Conservation (phyloP, 2,329 filamentous ascomycete genomes). For the Didymellaceae sp. region DNA sequence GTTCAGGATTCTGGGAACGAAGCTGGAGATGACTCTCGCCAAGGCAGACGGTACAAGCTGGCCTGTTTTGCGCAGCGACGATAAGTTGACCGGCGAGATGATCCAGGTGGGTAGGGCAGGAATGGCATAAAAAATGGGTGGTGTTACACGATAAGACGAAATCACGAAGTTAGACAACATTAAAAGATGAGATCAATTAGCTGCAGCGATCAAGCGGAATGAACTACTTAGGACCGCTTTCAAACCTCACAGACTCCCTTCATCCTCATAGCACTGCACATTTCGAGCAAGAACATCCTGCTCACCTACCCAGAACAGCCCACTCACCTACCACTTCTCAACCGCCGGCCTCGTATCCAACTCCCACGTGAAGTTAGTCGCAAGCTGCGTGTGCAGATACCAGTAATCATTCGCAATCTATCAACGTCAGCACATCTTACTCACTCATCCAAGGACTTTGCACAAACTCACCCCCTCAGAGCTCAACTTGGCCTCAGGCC, state of each 20-base stretch:
- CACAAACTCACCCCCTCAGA: constrained; percentile 70
- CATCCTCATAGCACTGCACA: neutral
- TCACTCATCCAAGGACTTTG: neutral
- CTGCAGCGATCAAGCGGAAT: neutral
- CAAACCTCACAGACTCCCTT: neutral
- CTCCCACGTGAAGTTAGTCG: constrained; percentile 81
- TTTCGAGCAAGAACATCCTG: too few species aligned
- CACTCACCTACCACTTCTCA: constrained; percentile 76
- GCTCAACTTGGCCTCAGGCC: constrained; percentile 71
- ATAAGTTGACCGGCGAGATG: constrained; percentile 76
- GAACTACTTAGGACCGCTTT: too few species aligned
- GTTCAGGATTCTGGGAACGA: constrained; percentile 85
- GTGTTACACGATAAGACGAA: constrained; percentile 11
- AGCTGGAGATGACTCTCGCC: constrained; percentile 78
- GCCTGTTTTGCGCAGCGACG: constrained; percentile 83
- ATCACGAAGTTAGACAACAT: constrained; percentile 12
- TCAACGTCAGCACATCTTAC: neutral
- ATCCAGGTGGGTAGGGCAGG: constrained; percentile 86
- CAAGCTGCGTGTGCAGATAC: constrained; percentile 80
- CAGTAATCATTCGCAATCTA: constrained; percentile 89
- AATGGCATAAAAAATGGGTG: constrained; percentile 21
- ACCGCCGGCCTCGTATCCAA: constrained; percentile 80
- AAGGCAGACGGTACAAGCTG: constrained; percentile 80
- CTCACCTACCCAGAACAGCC: too few species aligned
- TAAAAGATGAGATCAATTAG: neutral